Evolutionary conservation across 1,284 basidiomycete genomes (phyloP).

Genomic region (Rhodotorula sp.): DNA sequence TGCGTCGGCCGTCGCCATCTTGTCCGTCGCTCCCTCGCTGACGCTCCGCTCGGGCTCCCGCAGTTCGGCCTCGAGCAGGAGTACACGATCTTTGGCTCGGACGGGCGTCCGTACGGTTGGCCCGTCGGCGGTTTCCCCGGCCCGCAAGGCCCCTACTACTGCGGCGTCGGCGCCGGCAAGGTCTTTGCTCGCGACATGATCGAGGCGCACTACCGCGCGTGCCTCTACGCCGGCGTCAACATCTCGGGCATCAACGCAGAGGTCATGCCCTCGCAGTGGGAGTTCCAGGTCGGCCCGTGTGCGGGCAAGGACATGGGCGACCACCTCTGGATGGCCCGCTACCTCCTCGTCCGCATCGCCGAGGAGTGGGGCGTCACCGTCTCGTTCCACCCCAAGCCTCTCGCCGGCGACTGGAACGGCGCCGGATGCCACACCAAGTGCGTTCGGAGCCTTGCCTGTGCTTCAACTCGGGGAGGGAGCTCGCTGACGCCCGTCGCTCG

Average conservation of each 20-base stretch:
- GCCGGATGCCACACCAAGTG: slow-evolving; percentile 71
- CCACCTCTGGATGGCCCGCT: slow-evolving; percentile 92
- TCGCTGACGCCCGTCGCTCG: slow-evolving; percentile 3
- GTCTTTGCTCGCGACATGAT: slow-evolving; percentile 98
- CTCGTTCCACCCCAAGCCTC: slow-evolving; percentile 98
- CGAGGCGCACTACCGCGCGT: slow-evolving; percentile 96
- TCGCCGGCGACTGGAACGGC: slow-evolving; percentile 98
- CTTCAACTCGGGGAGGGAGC: slow-evolving; percentile 35
- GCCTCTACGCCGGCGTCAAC: slow-evolving; percentile 94
- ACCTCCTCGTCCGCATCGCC: slow-evolving; percentile 81
- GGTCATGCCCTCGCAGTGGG: slow-evolving; percentile 95
- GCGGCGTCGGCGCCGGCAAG: slow-evolving; percentile 96
- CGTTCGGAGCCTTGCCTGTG: slow-evolving; percentile 30
- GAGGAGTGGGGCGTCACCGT: slow-evolving; percentile 98
- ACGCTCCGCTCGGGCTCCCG: not conserved
- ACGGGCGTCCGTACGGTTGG: slow-evolving; percentile 92
- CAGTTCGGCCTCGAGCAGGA: slow-evolving; percentile 79
- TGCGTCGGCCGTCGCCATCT: slow-evolving; percentile 57
- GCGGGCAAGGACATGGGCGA: slow-evolving; percentile 98
- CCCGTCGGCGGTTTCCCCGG: slow-evolving; percentile 93
- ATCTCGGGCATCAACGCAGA: slow-evolving; percentile 99
- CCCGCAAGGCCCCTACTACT: slow-evolving; percentile 99
- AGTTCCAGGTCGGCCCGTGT: slow-evolving; percentile 99
- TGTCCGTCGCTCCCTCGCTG: not conserved
- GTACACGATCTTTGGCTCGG: slow-evolving; percentile 94